Evolutionary conservation across 306 rosid species (phyloP).

Genomic region (Cicer arietinum): DNA sequence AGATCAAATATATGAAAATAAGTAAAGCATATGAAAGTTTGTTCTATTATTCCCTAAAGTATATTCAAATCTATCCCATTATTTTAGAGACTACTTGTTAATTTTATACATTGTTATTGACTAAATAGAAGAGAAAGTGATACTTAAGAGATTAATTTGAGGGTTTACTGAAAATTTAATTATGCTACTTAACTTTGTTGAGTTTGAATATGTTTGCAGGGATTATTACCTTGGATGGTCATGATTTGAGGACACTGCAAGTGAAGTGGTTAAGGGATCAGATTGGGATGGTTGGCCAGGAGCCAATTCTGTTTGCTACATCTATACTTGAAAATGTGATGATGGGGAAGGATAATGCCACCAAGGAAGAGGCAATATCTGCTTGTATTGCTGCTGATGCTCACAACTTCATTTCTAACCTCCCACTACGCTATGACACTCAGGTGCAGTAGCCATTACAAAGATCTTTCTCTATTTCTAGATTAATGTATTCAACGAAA

Average conservation of each 20-base stretch:
- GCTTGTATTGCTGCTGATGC: constrained; percentile 90
- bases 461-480: constrained; percentile 18
- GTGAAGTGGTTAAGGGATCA: constrained; percentile 86
- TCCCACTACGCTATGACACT: constrained; percentile 84
- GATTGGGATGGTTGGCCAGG: constrained; percentile 94
- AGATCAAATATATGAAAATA: not conserved
- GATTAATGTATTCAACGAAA: not conserved
- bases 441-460: constrained; percentile 54
- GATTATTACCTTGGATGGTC: constrained; percentile 73
- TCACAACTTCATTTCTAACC: constrained; percentile 70
- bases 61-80: no score
- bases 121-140: no score
- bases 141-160: no score
- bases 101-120: no score
- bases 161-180: not conserved
- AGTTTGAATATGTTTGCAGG: constrained; percentile 57
- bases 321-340: constrained; percentile 79
- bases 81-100: no score
- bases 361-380: constrained; percentile 75
- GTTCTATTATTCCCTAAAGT: not conserved
- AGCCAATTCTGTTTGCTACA: constrained; percentile 84
- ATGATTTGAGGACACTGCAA: constrained; percentile 75
- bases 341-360: constrained; percentile 89
- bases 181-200: constrained; percentile 24
- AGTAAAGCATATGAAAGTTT: not conserved